Evolutionary conservation across 306 rosid species (phyloP).

Genomic region (Biancaea sappan): DNA sequence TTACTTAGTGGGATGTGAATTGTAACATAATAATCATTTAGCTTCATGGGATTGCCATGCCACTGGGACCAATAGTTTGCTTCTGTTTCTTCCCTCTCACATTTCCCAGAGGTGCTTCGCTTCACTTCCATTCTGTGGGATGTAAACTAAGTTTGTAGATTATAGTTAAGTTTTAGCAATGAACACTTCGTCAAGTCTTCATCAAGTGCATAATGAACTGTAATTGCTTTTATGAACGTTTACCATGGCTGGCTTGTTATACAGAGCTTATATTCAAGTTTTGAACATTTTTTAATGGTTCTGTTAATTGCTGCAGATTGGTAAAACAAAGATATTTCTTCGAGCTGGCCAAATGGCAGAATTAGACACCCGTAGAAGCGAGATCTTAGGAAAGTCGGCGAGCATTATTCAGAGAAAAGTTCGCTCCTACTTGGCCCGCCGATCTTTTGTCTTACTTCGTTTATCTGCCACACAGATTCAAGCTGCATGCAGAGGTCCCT

Average conservation of each 20-base stretch:
- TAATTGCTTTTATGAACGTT: conserved; percentile 6
- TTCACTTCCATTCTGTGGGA: not conserved
- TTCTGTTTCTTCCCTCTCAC: not conserved
- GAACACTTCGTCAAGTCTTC: not conserved
- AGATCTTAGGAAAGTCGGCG: conserved; percentile 82
- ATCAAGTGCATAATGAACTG: not conserved
- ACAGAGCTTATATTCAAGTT: not conserved
- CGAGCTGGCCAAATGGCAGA: conserved; percentile 97
- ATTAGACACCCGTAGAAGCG: conserved; percentile 73
- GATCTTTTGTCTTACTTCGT: conserved; percentile 55
- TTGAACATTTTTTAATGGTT: conserved; percentile 6
- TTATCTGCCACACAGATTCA: conserved; percentile 61
- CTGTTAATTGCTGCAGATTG: conserved; percentile 61
- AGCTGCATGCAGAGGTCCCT: conserved; percentile 81
- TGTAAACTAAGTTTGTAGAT: not conserved
- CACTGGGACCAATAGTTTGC: not conserved
- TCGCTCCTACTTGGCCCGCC: conserved; percentile 69
- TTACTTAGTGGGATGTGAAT: not conserved
- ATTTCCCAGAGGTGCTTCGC: conserved; percentile 1
- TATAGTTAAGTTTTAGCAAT: conserved; percentile 6
- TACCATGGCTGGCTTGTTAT: conserved; percentile 9
- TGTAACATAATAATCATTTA: not conserved
- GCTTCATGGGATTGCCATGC: not conserved
- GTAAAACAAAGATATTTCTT: conserved; percentile 83
- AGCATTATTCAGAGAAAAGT: conserved; percentile 82